phyloP scores from a whole-genome alignment of 179 eudicot species.

The Spergularia azorica region DNA sequence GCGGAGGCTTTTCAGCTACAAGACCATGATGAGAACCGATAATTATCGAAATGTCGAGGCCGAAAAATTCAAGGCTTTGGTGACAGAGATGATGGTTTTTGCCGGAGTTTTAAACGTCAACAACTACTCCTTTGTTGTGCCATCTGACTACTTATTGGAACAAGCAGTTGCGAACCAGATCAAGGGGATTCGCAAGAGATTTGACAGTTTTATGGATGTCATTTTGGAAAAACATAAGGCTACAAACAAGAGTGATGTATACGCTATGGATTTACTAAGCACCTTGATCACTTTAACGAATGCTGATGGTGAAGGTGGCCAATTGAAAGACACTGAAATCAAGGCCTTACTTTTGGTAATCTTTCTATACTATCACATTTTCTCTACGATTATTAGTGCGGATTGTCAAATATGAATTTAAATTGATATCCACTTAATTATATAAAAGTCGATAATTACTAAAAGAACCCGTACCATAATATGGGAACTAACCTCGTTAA shows the following conservation, averaged over 20 bases:
- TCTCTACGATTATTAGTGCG: too few relatives aligned
- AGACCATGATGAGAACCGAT: conserved; percentile 39
- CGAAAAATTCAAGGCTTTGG: conserved; percentile 88
- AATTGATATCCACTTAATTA: too few relatives aligned
- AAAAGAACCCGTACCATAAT: too few relatives aligned
- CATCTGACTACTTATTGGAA: conserved; percentile 49
- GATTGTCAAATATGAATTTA: too few relatives aligned
- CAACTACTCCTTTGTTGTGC: conserved; percentile 55
- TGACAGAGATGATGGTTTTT: conserved; percentile 75
- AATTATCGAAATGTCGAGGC: conserved; percentile 29
- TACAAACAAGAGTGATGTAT: background rate
- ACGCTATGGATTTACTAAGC: conserved; percentile 53
- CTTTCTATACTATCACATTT: background rate
- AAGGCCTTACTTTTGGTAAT: conserved; percentile 91
- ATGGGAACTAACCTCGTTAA: too few relatives aligned
- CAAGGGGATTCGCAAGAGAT: conserved; percentile 72
- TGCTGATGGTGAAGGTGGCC: conserved; percentile 63
- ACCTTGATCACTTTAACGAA: conserved; percentile 61
- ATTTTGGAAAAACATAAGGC: conserved; percentile 68
- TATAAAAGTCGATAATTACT: too few relatives aligned
- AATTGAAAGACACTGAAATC: conserved; percentile 72
- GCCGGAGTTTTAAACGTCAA: conserved; percentile 83
- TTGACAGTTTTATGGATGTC: conserved; percentile 52
- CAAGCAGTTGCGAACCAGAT: conserved; percentile 74
- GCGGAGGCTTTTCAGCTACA: conserved; percentile 50